Evolutionary conservation across 1,139 yeast species (phyloP), one percentile per base, ranked within the genome.

Genomic region (Debaryomyces fabryi): DNA sequence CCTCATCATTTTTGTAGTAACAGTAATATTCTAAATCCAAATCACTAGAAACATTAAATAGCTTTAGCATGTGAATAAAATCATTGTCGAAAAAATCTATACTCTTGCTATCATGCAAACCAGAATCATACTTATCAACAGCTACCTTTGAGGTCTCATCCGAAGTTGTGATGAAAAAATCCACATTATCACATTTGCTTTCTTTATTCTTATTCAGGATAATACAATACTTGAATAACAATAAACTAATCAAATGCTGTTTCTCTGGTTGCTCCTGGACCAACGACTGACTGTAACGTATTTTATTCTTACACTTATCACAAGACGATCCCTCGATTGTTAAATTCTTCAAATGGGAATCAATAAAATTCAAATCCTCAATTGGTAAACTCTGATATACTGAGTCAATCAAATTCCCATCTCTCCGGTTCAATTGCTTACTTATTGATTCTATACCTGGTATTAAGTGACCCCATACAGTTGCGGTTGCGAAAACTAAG

Each of bases 31-130:
- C 67, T 53, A 70, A 59, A 49, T 70, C 74, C 25, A 68, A 60
- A 10, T 72, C 73, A 41, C 71, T 71, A 4, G 76, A 68, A 20
- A 62, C 52, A 52, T 74, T 72, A 58, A 74, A 67, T 46, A 64
- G 56, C 47, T 63, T 61, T 52, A 74, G 55, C 65, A 74, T 62
- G 43, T 71, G 72, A 45, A 71, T 57, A 53, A 71, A 74, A 48
- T 74, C 78, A 49, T 71, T 74, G 54, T 73, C 77, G 42, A 57
- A 70, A 52, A 74, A 68, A 50, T 68, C 67, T 34, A 74, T 59
- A 23, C 59, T 49, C 10, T 68, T 56, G 7, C 60, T 58, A 25
- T 59, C 55, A 40, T 56, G 51, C 18, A 62, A 53, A 4, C 70
- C 71, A 1, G 68, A 60, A 39, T 64, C 59, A 44, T 50, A 60